phyloP scores from a whole-genome alignment of 2,329 filamentous ascomycete genomes.

The Madurella mycetomatis region DNA sequence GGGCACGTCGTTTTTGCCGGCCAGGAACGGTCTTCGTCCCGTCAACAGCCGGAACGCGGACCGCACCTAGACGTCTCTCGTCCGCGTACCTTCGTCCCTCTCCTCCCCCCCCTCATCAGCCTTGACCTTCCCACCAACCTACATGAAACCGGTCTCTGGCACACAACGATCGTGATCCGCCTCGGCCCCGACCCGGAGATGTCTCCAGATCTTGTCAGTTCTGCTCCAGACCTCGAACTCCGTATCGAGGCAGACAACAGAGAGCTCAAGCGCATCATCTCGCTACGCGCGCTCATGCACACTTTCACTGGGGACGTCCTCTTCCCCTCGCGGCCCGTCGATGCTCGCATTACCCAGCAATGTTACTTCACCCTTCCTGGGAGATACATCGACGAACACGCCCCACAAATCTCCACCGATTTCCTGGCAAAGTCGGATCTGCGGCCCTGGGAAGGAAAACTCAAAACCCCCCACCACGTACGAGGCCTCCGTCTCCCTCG shows the following conservation, averaged over 20 bases:
- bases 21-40: slow-evolving; percentile 2
- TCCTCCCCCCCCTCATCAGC: slow-evolving; percentile 44
- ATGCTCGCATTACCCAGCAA: slow-evolving; percentile 44
- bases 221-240: slow-evolving; percentile 35
- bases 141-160: slow-evolving; percentile 22
- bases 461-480: slow-evolving; percentile 40
- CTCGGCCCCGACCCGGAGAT: slow-evolving; percentile 39
- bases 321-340: slow-evolving; percentile 43
- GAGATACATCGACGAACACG: slow-evolving; percentile 22
- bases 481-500: slow-evolving; percentile 25
- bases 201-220: slow-evolving; percentile 1
- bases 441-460: slow-evolving; percentile 44
- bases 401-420: slow-evolving; percentile 33
- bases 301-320: slow-evolving; percentile 40
- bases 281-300: slow-evolving; percentile 38
- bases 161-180: slow-evolving; percentile 41
- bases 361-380: slow-evolving; percentile 31
- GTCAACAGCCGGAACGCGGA: slow-evolving; percentile 8
- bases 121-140: slow-evolving; percentile 38
- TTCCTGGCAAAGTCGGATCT: slow-evolving; percentile 46
- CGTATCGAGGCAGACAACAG: slow-evolving; percentile 33
- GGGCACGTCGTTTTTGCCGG: slow-evolving; percentile 46
- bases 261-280: slow-evolving; percentile 31
- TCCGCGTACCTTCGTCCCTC: slow-evolving; percentile 40
- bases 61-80: slow-evolving; percentile 20